Evolutionary conservation across 495 filamentous ascomycete genomes (phyloP).

Genomic region (Trichoderma orchidacearum): DNA sequence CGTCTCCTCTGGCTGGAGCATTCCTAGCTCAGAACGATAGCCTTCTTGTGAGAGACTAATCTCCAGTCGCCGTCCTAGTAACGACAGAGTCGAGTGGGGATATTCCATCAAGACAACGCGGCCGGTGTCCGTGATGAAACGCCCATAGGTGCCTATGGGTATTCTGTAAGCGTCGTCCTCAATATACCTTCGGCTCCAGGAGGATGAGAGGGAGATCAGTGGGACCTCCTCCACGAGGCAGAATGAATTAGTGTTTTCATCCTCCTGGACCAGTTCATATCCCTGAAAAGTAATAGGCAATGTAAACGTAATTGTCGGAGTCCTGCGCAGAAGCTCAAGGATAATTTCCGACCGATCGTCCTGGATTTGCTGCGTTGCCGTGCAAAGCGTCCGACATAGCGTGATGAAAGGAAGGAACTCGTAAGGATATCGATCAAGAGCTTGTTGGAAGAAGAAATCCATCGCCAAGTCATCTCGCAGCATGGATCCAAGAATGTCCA

Average conservation of each 20-base stretch:
- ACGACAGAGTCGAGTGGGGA: constrained; percentile 61
- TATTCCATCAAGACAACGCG: constrained; percentile 46
- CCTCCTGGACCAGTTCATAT: constrained; percentile 66
- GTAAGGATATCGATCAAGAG: constrained; percentile 69
- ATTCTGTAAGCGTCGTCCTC: constrained; percentile 34
- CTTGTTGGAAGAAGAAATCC: constrained; percentile 40
- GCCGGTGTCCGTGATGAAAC: constrained; percentile 50
- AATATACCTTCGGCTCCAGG: constrained; percentile 11
- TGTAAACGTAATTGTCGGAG: constrained; percentile 59
- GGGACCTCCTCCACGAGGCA: constrained; percentile 35
- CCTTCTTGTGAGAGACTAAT: constrained; percentile 26
- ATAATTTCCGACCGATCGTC: constrained; percentile 38
- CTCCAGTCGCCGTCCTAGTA: constrained; percentile 63
- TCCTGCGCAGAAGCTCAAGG: constrained; percentile 42
- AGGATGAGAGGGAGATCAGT: constrained; percentile 30
- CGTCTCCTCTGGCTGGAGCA: constrained; percentile 19
- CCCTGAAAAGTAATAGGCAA: constrained; percentile 49
- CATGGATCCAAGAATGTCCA: constrained; percentile 34
- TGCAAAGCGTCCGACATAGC: constrained; percentile 24
- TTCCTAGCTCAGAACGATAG: constrained; percentile 9
- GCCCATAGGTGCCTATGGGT: constrained; percentile 52
- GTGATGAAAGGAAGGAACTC: constrained; percentile 69
- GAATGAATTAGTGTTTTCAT: constrained; percentile 66
- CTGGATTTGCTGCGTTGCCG: constrained; percentile 11
- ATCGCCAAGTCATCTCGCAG: constrained; percentile 41